These are phyloP conservation scores for Teratosphaeria epicoccoides DNA, from an alignment of 2,329 filamentous ascomycete species.

Conservation along the genomic window DNA sequence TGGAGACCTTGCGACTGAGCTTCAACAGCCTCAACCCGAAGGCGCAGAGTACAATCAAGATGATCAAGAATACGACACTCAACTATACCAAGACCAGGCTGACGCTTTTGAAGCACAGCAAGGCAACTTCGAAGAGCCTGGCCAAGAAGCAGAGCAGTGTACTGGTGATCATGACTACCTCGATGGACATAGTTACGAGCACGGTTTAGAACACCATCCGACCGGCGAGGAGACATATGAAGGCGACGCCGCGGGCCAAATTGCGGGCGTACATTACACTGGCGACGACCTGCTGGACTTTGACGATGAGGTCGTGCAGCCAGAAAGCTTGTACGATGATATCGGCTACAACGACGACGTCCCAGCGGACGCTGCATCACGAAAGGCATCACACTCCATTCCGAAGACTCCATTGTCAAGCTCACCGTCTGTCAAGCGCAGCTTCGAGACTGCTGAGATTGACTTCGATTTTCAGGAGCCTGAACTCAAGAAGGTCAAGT, in stretches of 20 bases:
- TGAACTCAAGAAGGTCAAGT: slow-evolving; percentile 11
- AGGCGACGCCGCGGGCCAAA: background rate
- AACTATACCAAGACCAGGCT: slow-evolving; percentile 5
- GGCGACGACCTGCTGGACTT: background rate
- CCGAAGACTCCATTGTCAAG: slow-evolving; percentile 3
- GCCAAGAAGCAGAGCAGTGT: slow-evolving; percentile 12
- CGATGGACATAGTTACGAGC: slow-evolving; percentile 12
- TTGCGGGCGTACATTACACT: background rate
- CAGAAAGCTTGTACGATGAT: background rate
- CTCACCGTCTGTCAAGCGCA: slow-evolving; percentile 23
- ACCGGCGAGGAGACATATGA: slow-evolving; percentile 1
- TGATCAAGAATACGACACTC: slow-evolving; percentile 5
- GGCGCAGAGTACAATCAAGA: background rate
- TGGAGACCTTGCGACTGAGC: background rate
- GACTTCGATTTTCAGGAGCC: slow-evolving; percentile 15
- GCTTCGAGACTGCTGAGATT: slow-evolving; percentile 18
- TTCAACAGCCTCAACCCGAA: background rate
- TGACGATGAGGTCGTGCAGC: background rate
- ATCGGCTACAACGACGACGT: slow-evolving; percentile 13
- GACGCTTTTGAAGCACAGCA: slow-evolving; percentile 8
- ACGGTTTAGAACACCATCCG: slow-evolving; percentile 7
- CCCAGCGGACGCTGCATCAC: slow-evolving; percentile 15
- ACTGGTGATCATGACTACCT: slow-evolving; percentile 11
- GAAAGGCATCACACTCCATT: slow-evolving; percentile 6
- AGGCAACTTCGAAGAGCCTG: slow-evolving; percentile 1